phyloP scores from a whole-genome alignment of 768 basidiomycete genomes.

The Lactarius sanguifluus region DNA sequence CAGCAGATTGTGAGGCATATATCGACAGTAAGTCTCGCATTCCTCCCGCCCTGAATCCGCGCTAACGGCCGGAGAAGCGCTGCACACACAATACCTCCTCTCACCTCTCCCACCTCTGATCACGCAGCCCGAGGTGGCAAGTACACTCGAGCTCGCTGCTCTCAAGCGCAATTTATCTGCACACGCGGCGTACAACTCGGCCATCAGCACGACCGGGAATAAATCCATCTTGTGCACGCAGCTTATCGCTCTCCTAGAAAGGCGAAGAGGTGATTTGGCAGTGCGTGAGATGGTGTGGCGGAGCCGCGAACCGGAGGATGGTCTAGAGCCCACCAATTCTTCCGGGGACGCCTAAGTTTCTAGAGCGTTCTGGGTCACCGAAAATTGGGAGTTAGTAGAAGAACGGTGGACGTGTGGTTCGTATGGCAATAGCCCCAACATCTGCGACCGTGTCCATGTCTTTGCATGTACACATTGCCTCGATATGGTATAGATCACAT shows the following conservation, averaged over 20 bases:
- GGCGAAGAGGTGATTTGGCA: constrained; percentile 52
- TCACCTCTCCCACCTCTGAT: constrained; percentile 52
- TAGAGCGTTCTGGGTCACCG: neutral
- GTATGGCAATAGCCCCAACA: neutral
- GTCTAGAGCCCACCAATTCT: neutral
- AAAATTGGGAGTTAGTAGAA: neutral
- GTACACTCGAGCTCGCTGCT: constrained; percentile 46
- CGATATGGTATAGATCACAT: neutral
- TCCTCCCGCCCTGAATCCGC: neutral
- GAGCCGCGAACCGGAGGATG: neutral
- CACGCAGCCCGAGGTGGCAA: constrained; percentile 42
- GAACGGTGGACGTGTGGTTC: neutral
- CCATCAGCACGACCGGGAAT: constrained; percentile 47
- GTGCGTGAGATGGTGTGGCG: constrained; percentile 46
- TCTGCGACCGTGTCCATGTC: neutral
- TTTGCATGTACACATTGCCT: neutral
- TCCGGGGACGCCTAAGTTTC: neutral
- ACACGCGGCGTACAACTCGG: constrained; percentile 49
- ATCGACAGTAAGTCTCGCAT: constrained; percentile 45
- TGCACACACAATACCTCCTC: constrained; percentile 50
- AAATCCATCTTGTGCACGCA: constrained; percentile 51
- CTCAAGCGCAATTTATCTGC: constrained; percentile 58
- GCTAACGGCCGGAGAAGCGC: constrained; percentile 36
- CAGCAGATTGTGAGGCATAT: constrained; percentile 52
- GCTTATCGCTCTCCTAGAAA: constrained; percentile 46